Percentiles rank a stretch among this genome's conserved stretches.
Conservation (phyloP, 495 filamentous ascomycete genomes). For the Aspergillus biplanus region DNA sequence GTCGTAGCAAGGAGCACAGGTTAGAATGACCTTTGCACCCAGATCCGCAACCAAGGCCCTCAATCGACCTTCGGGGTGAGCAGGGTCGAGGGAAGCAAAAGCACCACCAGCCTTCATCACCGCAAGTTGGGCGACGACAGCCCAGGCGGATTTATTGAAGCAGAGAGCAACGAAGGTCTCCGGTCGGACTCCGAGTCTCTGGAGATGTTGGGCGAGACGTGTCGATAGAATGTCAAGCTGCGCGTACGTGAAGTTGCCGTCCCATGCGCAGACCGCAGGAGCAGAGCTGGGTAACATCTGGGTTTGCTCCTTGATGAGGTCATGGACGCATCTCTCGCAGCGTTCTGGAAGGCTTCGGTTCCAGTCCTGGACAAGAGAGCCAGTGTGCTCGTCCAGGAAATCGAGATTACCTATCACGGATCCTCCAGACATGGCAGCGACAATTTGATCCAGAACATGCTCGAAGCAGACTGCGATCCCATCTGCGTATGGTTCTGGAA, state of each 20-base stretch:
- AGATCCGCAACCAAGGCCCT: neutral
- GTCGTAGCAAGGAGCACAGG: neutral
- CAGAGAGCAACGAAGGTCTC: constrained; percentile 44
- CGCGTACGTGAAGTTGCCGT: no score
- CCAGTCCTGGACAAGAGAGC: constrained; percentile 40
- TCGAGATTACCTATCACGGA: constrained; percentile 34
- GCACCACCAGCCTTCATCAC: constrained; percentile 53
- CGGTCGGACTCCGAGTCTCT: constrained; percentile 37
- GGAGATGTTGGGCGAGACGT: constrained; percentile 40
- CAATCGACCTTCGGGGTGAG: constrained; percentile 47
- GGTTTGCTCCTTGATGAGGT: constrained; percentile 48
- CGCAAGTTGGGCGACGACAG: constrained; percentile 39
- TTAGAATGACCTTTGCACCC: neutral
- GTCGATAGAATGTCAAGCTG: neutral
- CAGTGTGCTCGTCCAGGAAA: constrained; percentile 35
- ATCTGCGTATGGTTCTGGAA: constrained; percentile 5
- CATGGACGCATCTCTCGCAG: constrained; percentile 50
- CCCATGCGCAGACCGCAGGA: no score
- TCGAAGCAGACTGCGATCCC: constrained; percentile 32
- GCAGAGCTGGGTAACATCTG: constrained; percentile 33
- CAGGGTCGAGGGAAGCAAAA: constrained; percentile 49
- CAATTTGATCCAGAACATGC: constrained; percentile 30
- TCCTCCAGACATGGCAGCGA: neutral
- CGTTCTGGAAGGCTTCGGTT: constrained; percentile 35
- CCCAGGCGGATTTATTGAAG: constrained; percentile 50